Conservation (phyloP, 768 basidiomycete genomes). For the Suillus variegatus region DNA sequence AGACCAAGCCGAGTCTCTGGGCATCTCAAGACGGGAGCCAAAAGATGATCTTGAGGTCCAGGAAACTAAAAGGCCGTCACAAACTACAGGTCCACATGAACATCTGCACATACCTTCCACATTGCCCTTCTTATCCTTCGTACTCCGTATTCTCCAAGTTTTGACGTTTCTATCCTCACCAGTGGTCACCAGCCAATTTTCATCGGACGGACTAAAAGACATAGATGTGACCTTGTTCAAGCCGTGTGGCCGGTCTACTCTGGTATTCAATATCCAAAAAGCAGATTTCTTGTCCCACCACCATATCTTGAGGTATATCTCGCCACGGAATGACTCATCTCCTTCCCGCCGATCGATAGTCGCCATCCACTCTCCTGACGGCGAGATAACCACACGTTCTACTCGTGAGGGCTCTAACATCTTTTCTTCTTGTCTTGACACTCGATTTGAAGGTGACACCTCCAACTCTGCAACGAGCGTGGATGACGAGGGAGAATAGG, state of each 20-base stretch:
- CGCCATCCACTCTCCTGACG: constrained; percentile 86
- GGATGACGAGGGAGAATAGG: constrained; percentile 74
- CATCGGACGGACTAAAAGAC: constrained; percentile 61
- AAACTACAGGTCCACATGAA: not conserved
- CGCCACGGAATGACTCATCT: constrained; percentile 63
- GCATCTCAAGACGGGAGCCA: constrained; percentile 65
- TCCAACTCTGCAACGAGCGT: constrained; percentile 84
- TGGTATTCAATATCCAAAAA: constrained; percentile 80
- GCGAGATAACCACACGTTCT: constrained; percentile 64
- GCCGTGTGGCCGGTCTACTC: constrained; percentile 88
- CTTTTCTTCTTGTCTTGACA: constrained; percentile 80
- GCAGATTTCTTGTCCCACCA: constrained; percentile 67
- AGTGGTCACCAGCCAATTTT: constrained; percentile 64
- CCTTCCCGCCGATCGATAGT: constrained; percentile 79
- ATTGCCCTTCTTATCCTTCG: constrained; percentile 45
- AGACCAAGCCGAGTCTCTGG: constrained; percentile 75
- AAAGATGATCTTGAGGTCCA: constrained; percentile 84
- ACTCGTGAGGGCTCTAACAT: constrained; percentile 75
- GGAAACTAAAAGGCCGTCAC: constrained; percentile 35
- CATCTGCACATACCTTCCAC: constrained; percentile 49
- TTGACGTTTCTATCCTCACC: constrained; percentile 78
- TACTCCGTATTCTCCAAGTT: constrained; percentile 68
- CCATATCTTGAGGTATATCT: constrained; percentile 91
- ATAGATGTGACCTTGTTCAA: constrained; percentile 58
- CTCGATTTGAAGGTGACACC: constrained; percentile 89